Evolutionary conservation across 495 filamentous ascomycete species (phyloP), one percentile per base, ranked within the genome.

Genomic region (Rusavskia elegans): DNA sequence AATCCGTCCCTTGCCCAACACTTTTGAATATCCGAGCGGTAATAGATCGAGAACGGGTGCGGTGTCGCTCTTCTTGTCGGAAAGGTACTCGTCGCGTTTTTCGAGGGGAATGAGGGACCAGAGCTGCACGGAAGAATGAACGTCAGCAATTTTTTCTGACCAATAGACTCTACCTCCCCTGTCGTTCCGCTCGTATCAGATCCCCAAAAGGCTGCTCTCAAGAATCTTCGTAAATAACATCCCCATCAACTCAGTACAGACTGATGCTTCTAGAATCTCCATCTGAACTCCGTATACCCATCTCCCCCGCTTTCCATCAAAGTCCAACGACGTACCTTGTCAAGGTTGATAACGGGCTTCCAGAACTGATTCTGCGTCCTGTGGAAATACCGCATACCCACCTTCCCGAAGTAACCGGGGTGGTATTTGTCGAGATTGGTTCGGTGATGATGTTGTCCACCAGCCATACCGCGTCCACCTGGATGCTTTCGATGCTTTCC

Each of bases 361-460:
- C 89, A 95, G 79, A 85, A 87, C 59, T 87, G 82, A 75, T 87
- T 87, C 61, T 79, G 74, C 65, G 81, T 78, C 75, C 86, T 87
- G 77, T 93, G 88, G 83, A 93, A 77, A 77, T 92, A 88, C 58
- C 89, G 74, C 89, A 94, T 95, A 76, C 88, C 88, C 55, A 95
- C 88, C 76, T 95, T 95, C 71, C 89, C 89, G 73, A 94, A 95
- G 83, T 93, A 94, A 83, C 86, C 87, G 19, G 85, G 85, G 72
- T 90, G 85, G 82, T 85, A 89, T 73, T 92, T 92, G 73, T 94
- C 87, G 61, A 94, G 73, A 75, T 94, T 95, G 62, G 87, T 95
- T 57, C 85, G 74, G 79, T 92, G 87, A 76, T 95, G 89, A 75
- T 95, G 89, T 74, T 85, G 81, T 77, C 88, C 89, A 87, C 88